Base-by-base conservation (phyloP, 768 basidiomycete species). In the Suillus fuscotomentosus region DNA sequence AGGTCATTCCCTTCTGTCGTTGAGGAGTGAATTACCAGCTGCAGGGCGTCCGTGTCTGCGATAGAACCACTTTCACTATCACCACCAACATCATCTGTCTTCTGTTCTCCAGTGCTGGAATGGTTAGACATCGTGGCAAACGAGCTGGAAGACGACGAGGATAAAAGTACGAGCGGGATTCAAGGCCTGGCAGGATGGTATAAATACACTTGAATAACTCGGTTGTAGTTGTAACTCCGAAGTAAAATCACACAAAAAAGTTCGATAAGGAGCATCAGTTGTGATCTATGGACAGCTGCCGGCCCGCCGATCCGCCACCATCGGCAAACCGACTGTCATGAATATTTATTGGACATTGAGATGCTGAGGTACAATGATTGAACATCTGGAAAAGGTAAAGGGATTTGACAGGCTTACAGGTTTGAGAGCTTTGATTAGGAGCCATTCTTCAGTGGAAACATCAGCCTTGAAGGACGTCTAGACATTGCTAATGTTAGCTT, bases 391-490 rank as follows among this genome's bases (percentile, higher is more conserved):
- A 45, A 27, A 61, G 43, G 6, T 20, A 36, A 5, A 11, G 5
- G 22, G 54, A 39, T 24, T 59, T 57, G 20, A 64, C 0, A 13
- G 20, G 67, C 88, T 67, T 74, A 92, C 93, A 39, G 85, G 83
- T 75, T 97, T 97, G 71, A 97, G 80, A 34, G 84, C 87, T 76
- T 89, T 94, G 76, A 98, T 97, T 65, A 99, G 86, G 8, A 89
- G 78, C 96, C 96, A 98, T 71, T 99, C 97, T 65, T 97, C 93
- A 64, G 85, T 90, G 36, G 90, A 84, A 27, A 95, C 94, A 73
- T 98, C 93, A 27, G 87, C 82, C 79, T 94, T 90, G 82, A 98
- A 98, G 20, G 89, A 88, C 36, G 83, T 82, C 94, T 96, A 67
- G 31, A 70, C 60, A 65, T 54, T 24, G 13, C 2, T 34, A 38